These are phyloP conservation scores for Podospora didyma DNA, from an alignment of 495 filamentous ascomycete genomes.

Conservation along the genomic window DNA sequence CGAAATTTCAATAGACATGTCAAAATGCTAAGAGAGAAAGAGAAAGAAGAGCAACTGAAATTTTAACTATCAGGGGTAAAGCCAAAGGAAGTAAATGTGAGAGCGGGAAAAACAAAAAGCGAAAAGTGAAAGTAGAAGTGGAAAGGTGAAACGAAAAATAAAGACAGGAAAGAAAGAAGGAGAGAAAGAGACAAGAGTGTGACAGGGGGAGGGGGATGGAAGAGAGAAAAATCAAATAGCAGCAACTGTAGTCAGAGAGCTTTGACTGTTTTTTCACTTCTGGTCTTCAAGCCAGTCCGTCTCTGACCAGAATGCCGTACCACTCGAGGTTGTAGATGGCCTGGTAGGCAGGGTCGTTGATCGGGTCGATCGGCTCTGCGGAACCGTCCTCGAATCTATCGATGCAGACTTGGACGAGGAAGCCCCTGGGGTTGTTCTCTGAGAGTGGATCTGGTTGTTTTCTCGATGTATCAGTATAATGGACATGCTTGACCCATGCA, in stretches of 20 bases:
- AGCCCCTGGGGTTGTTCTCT: constrained; percentile 16
- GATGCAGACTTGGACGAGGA: constrained; percentile 21
- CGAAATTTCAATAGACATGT: too few relatives aligned
- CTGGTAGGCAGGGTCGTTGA: neutral
- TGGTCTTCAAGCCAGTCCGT: neutral
- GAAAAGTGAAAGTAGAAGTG: too few relatives aligned
- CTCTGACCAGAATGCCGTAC: neutral
- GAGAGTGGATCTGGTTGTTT: neutral
- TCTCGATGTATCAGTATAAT: neutral
- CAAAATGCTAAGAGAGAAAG: neutral
- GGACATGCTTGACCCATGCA: too few relatives aligned
- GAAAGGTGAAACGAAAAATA: neutral
- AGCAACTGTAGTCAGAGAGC: neutral
- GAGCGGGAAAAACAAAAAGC: neutral
- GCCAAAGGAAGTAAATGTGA: neutral
- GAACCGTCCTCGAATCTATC: constrained; percentile 3
- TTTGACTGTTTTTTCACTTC: neutral
- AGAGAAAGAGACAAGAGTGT: neutral
- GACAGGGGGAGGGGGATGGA: too few relatives aligned
- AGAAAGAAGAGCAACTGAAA: neutral
- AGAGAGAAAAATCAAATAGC: neutral
- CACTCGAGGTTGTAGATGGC: neutral
- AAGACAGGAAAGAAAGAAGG: neutral
- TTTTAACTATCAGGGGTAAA: constrained; percentile 3
- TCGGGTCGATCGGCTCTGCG: neutral